These are phyloP conservation scores for Paxillus involutus DNA, from an alignment of 768 basidiomycete species.

Conservation along the genomic window DNA sequence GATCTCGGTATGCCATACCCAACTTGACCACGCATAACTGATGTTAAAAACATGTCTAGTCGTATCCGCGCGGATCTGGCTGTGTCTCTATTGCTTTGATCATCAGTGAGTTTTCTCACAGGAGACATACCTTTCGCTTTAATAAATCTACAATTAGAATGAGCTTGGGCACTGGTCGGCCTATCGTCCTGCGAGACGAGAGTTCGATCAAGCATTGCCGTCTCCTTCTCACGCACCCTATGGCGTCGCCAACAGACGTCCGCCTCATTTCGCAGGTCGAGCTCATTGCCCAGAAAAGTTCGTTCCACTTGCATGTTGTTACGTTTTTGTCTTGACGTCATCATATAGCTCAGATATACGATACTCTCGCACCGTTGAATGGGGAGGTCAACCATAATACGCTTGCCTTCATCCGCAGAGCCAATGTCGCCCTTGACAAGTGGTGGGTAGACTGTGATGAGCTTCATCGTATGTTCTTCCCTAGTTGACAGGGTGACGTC, in stretches of 20 bases:
- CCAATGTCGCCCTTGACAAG: conserved; percentile 82
- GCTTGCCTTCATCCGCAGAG: conserved; percentile 82
- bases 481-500: not conserved
- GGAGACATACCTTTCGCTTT: not conserved
- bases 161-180: conserved; percentile 89
- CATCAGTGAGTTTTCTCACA: conserved; percentile 67
- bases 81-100: conserved; percentile 95
- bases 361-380: conserved; percentile 82
- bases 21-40: not conserved
- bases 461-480: conserved; percentile 62
- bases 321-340: conserved; percentile 1
- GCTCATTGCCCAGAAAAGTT: conserved; percentile 89
- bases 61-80: conserved; percentile 90
- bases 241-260: conserved; percentile 89
- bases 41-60: conserved; percentile 44
- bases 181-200: conserved; percentile 88
- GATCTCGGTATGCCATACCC: conserved; percentile 61
- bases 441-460: conserved; percentile 92
- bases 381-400: conserved; percentile 86
- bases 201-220: conserved; percentile 84
- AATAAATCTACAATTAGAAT: conserved; percentile 49
- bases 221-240: conserved; percentile 75
- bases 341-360: conserved; percentile 82
- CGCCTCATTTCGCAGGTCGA: conserved; percentile 86
- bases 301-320: conserved; percentile 19